These are phyloP conservation scores for Flueggea neowawraea DNA, from an alignment of 441 rosid species.

Conservation along the genomic window DNA sequence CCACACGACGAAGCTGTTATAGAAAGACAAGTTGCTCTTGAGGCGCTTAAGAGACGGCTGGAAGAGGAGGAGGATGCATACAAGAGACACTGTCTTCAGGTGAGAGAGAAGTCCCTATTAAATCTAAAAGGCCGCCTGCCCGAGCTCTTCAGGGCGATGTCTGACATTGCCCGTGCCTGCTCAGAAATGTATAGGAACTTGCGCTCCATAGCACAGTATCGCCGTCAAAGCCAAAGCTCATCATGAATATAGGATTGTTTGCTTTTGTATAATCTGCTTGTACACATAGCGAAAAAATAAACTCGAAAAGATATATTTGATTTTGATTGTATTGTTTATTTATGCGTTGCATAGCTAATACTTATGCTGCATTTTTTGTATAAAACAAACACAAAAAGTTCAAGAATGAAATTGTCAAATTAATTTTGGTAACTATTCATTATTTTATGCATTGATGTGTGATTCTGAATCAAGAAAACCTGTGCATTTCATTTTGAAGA, in stretches of 20 bases:
- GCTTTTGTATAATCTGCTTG: too few species aligned
- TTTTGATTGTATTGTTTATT: too few species aligned
- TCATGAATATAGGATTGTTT: conserved; percentile 4
- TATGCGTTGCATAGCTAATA: too few species aligned
- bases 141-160: conserved; percentile 61
- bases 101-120: conserved; percentile 66
- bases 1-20: conserved; percentile 35
- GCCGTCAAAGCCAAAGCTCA: conserved; percentile 22
- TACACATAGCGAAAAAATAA: too few species aligned
- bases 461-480: too few species aligned
- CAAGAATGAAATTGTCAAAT: too few species aligned
- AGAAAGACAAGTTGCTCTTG: conserved; percentile 49
- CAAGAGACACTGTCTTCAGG: conserved; percentile 50
- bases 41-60: conserved; percentile 40
- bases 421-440: too few species aligned
- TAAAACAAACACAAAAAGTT: too few species aligned
- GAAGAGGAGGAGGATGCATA: conserved; percentile 66
- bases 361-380: too few species aligned
- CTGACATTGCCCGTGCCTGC: conserved; percentile 42
- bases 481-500: too few species aligned
- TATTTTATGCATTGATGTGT: too few species aligned
- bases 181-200: conserved; percentile 50
- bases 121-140: conserved; percentile 70
- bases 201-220: conserved; percentile 25
- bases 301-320: too few species aligned